Base-by-base conservation (phyloP, 345 rosid genomes). In the Boechera divaricarpa region DNA sequence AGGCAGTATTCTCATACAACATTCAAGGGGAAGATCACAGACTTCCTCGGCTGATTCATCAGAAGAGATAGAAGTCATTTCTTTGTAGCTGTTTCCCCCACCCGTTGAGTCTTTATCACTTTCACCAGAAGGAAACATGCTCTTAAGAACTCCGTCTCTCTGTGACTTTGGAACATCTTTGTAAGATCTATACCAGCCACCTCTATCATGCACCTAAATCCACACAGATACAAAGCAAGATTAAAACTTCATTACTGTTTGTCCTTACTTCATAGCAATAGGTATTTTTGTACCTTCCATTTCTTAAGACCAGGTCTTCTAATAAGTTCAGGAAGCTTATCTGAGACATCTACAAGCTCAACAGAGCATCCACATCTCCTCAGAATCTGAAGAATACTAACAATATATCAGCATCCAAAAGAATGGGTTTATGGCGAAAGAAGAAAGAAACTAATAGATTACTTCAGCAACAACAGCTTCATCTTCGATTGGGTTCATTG, bases 401-500 rank as follows among this genome's bases (percentile, higher is more conserved):
- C 7, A 53, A 58, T 18, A 51, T 4, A 33, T 78, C 63, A 72
- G 63, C 38, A 65, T 49, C 13, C 18, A 45, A 6, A 69, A 69
- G 21, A 76, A 62, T 6, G 29, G 21, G 41, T 32, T 0, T 36
- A n/a, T 1, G 38, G 24, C 29, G 12, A 73, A 54, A 33, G 52
- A 62, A 26, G 10, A 47, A 56, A 70, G 15, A 32, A 68, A 60
- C 53, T 31, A 18, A 51, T 15, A 53, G 41, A 15, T 77, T 86
- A 92, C 99, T 89, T 91, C 96, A 74, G 97, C 90, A 82, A 95
- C 96, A 80, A 95, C 99, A 48, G 98, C 99, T 83, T 95, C 99
- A 80, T 95, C 75, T 85, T 95, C 98, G 57, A 95, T 87, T 73
- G 98, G 98, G 83, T 95, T 92, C 98, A 92, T 89, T n/a, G 98